Conservation (phyloP, 2,329 filamentous ascomycete species). For the Ambrosiella cleistominuta region DNA sequence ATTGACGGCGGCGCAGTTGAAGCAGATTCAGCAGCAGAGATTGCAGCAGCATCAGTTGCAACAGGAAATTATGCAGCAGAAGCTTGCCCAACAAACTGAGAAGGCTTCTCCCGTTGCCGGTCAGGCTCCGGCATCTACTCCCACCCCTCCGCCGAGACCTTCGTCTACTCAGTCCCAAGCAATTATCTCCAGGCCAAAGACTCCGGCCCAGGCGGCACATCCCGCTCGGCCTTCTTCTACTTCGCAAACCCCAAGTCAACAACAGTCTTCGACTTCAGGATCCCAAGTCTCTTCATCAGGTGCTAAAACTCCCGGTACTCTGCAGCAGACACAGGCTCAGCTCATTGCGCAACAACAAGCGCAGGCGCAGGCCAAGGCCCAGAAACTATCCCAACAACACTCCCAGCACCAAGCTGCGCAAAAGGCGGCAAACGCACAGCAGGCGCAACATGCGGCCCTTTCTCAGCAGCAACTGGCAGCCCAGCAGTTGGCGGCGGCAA, state of each 20-base stretch:
- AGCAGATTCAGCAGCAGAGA: not conserved
- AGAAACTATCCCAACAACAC: constrained; percentile 5
- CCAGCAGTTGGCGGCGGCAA: not conserved
- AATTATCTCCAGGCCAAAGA: not conserved
- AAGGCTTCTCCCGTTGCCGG: not conserved
- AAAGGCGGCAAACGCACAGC: not conserved
- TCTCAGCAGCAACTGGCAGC: not conserved
- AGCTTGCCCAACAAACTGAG: not conserved
- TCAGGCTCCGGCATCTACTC: not conserved
- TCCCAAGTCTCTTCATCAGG: not conserved
- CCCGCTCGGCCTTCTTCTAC: not conserved
- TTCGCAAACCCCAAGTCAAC: not conserved
- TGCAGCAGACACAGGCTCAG: not conserved
- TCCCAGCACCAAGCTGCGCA: not conserved
- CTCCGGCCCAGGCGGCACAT: not conserved
- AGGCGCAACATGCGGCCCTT: not conserved
- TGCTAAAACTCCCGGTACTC: no score
- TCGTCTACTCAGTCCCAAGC: not conserved
- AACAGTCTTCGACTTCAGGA: not conserved
- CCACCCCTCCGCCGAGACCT: not conserved
- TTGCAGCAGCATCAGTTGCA: not conserved
- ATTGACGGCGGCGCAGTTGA: not conserved
- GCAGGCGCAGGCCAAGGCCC: constrained; percentile 5
- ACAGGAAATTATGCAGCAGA: not conserved
- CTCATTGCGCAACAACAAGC: constrained; percentile 3